Base-by-base conservation (phyloP, 2,329 filamentous ascomycete species). In the Fusarium sp. region DNA sequence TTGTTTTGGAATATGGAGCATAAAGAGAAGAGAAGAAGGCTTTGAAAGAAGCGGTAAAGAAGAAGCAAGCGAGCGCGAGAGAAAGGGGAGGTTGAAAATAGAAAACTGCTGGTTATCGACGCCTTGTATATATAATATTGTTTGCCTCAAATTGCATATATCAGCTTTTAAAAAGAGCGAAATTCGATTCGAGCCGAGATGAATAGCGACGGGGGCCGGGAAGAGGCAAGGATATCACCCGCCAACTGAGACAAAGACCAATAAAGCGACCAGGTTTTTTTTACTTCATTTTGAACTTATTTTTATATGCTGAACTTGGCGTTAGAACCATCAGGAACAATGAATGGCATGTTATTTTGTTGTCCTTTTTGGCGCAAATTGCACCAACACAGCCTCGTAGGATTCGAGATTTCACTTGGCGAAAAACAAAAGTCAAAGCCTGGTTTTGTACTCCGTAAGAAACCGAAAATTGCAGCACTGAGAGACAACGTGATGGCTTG, bases 161-260 rank as follows among this genome's bases (percentile, higher is more conserved):
- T 49, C 34, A 49, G 52, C 24, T 17, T 39, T 14, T 7, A 46
- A 57, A 24, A 24, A 56, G 43, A 57, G 55, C 56, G 58, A 62
- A 38, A 62, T 61, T 55, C 58, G 43, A 62, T 61, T 55, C 58
- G n/a, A 62, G 52, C 58, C 60, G 60, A 63, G 60, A 63, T 63
- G 59, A 63, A 32, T 14, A 8, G 34, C 28, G 50, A 53, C 28
- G 50, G n/a, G n/a, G 17, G 17, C 10, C 26, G 26, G 26, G 26
- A 28, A 36, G 11, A n/a, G 23, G 20, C 60, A 63, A 64, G 60
- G 60, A 40, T 61, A 19, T 42, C 47, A 30, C 34, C 40, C 42
- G 19, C 50, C 60, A 63, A 63, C 58, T 62, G 50, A 62, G 59
- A 62, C 57, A 63, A 28, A 28, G 26, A 32, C 28, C 47, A 50